Conservation (phyloP, 345 rosid species). For the Salix arbutifolia region DNA sequence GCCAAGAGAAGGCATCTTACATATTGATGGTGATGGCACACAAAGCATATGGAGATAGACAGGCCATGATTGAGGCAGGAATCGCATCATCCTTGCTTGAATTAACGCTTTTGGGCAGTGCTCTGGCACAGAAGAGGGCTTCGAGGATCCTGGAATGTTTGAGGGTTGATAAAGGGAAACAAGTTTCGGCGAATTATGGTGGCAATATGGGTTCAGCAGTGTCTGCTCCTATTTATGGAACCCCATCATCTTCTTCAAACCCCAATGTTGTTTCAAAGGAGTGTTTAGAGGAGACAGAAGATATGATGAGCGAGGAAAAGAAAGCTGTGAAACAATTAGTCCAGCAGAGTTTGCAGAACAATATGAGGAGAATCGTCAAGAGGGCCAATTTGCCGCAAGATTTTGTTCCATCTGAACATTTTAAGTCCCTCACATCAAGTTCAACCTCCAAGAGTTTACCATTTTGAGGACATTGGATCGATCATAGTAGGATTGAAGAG, state of each 20-base stretch:
- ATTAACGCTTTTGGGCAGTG: conserved; percentile 79
- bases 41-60: conserved; percentile 77
- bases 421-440: conserved; percentile 72
- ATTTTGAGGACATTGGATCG: conserved; percentile 38
- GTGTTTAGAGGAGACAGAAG: conserved; percentile 47
- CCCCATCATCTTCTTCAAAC: conserved; percentile 44
- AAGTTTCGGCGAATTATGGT: conserved; percentile 52
- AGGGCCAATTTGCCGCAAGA: conserved; percentile 89
- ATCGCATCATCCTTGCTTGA: conserved; percentile 76
- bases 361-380: conserved; percentile 84
- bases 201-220: conserved; percentile 54
- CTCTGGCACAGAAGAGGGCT: conserved; percentile 92
- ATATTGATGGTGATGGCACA: conserved; percentile 92
- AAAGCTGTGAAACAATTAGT: conserved; percentile 85
- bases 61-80: conserved; percentile 91
- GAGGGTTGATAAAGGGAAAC: conserved; percentile 88
- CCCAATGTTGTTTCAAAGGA: conserved; percentile 38
- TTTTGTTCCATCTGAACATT: conserved; percentile 77
- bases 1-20: conserved; percentile 92
- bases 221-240: conserved; percentile 84
- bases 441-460: conserved; percentile 91
- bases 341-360: conserved; percentile 86
- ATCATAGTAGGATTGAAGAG: conserved; percentile 6
- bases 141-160: conserved; percentile 80
- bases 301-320: conserved; percentile 84